Evolutionary conservation across 2,329 filamentous ascomycete species (phyloP).

Genomic region (Verruconis gallopava): DNA sequence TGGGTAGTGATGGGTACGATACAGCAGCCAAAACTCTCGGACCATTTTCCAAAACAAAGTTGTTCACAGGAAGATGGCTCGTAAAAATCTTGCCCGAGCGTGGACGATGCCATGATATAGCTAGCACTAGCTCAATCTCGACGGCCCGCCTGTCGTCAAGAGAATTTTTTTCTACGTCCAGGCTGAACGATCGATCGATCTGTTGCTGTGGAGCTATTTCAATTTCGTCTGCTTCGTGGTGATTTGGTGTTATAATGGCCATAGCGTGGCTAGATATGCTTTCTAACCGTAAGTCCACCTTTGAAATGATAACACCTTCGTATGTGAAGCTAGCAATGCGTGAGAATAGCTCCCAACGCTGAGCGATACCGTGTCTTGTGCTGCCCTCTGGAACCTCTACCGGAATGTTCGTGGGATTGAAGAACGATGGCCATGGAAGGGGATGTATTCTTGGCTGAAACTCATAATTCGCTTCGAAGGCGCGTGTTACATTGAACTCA

Average conservation of each 20-base stretch:
- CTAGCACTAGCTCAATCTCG: conserved; percentile 59
- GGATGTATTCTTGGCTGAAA: conserved; percentile 66
- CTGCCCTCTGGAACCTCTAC: background rate
- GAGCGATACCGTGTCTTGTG: conserved; percentile 49
- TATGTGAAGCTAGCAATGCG: conserved; percentile 62
- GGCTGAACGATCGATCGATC: conserved; percentile 14
- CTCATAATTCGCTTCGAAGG: conserved; percentile 88
- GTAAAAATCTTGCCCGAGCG: conserved; percentile 36
- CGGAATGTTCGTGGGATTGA: conserved; percentile 33
- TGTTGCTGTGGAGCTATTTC: conserved; percentile 12
- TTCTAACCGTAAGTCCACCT: conserved; percentile 50
- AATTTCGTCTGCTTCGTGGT: conserved; percentile 35
- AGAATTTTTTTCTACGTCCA: conserved; percentile 7
- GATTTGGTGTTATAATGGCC: background rate
- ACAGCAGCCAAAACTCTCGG: conserved; percentile 61
- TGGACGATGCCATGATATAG: conserved; percentile 63
- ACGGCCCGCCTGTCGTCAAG: conserved; percentile 64
- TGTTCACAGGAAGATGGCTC: conserved; percentile 62
- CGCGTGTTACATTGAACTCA: conserved; percentile 60
- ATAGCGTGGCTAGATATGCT: conserved; percentile 44
- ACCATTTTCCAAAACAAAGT: conserved; percentile 64
- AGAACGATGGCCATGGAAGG: conserved; percentile 78
- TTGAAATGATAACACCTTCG: conserved; percentile 47
- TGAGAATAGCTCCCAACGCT: conserved; percentile 69
- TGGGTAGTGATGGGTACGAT: conserved; percentile 9